phyloP scores from a whole-genome alignment of 331 rosid genomes.

The Pyracantha coccinea region DNA sequence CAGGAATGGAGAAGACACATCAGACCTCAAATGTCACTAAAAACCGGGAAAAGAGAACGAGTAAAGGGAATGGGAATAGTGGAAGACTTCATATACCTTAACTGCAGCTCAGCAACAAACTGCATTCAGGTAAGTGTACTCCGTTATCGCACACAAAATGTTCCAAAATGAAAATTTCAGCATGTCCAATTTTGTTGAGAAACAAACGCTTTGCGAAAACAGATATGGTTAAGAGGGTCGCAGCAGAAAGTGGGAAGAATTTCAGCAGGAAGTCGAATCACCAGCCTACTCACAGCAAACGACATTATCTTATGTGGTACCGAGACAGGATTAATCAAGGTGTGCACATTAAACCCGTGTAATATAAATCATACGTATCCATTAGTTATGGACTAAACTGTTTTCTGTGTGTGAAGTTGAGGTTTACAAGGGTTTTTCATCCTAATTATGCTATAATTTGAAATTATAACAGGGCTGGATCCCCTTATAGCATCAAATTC shows the following conservation, averaged over 20 bases:
- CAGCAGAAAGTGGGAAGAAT: constrained; percentile 64
- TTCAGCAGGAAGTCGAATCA: constrained; percentile 74
- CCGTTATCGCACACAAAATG: too few relatives aligned
- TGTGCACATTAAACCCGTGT: constrained; percentile 5
- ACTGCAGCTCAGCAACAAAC: constrained; percentile 48
- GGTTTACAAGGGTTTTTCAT: background rate
- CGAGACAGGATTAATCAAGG: constrained; percentile 65
- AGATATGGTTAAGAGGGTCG: constrained; percentile 74
- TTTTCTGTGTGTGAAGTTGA: background rate
- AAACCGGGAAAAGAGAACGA: constrained; percentile 43
- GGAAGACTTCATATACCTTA: constrained; percentile 67
- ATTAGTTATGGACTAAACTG: too few relatives aligned
- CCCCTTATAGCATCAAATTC: constrained; percentile 35
- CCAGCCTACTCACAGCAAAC: constrained; percentile 58
- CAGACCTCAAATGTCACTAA: constrained; percentile 42
- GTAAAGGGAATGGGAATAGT: constrained; percentile 55
- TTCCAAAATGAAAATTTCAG: constrained; percentile 1
- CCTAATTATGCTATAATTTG: constrained; percentile 1
- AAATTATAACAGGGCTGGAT: constrained; percentile 64
- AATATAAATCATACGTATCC: too few relatives aligned
- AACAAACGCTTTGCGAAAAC: background rate
- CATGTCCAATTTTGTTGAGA: background rate
- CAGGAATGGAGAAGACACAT: constrained; percentile 66
- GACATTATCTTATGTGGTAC: constrained; percentile 76
- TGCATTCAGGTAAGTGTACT: constrained; percentile 51